Evolutionary conservation across 495 filamentous ascomycete species (phyloP).

Genomic region (Aspergillus bertholletiae): DNA sequence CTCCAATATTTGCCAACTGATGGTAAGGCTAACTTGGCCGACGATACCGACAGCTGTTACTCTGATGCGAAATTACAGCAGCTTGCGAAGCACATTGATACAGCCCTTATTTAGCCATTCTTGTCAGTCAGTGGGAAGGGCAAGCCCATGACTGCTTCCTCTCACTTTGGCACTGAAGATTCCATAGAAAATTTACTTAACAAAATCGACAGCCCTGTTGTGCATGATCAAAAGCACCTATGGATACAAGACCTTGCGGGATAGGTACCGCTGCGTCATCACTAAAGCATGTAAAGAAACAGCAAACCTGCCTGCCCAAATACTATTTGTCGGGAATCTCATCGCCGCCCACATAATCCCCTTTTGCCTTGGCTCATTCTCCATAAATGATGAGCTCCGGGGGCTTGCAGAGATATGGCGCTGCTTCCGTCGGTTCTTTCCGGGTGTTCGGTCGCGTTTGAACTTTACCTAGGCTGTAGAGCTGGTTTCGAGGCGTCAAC

Average conservation of each 20-base stretch:
- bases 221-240: background rate
- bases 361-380: conserved; percentile 2
- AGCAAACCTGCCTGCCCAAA: background rate
- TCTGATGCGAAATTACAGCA: background rate
- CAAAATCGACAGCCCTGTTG: background rate
- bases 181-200: too few species aligned
- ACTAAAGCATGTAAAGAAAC: conserved; percentile 4
- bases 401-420: background rate
- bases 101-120: background rate
- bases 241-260: background rate
- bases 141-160: background rate
- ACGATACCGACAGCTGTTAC: background rate
- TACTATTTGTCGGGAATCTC: too few species aligned
- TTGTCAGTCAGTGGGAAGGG: background rate
- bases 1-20: too few species aligned
- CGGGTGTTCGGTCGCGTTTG: background rate
- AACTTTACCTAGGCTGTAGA: background rate
- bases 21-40: background rate
- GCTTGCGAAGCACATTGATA: background rate
- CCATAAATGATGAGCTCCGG: background rate
- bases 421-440: background rate
- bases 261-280: conserved; percentile 2
- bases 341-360: conserved; percentile 3
- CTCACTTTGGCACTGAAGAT: too few species aligned
- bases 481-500: too few species aligned